Percentiles rank a stretch among this genome's conserved stretches.
phyloP scores from a whole-genome alignment of 1,139 yeast genomes.

The Debaryomycetaceae sp. region DNA sequence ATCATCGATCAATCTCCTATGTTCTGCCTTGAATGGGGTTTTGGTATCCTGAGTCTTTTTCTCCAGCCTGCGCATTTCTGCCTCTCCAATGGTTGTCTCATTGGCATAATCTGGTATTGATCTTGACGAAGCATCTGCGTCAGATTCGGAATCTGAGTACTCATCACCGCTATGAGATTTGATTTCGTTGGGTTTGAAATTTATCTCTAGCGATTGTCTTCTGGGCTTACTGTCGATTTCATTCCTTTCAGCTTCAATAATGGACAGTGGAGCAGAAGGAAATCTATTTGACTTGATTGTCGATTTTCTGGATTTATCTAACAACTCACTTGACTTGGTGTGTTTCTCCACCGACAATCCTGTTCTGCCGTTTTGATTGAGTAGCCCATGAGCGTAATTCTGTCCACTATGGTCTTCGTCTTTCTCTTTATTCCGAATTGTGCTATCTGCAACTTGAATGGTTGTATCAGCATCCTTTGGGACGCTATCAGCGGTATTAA shows the following conservation, averaged over 20 bases:
- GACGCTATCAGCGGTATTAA: neutral
- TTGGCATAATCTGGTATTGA: neutral
- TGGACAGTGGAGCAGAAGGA: slow-evolving; percentile 33
- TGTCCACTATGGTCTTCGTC: neutral
- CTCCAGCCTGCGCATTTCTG: neutral
- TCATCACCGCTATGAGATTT: slow-evolving; percentile 10
- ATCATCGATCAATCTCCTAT: neutral
- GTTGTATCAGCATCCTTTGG: neutral
- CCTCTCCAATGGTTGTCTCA: neutral
- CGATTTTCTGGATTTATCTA: slow-evolving; percentile 29
- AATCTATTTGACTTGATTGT: slow-evolving; percentile 35
- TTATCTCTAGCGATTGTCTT: slow-evolving; percentile 25
- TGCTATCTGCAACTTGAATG: neutral
- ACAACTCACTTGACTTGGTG: slow-evolving; percentile 16
- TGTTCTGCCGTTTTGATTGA: no score
- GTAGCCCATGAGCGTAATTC: neutral
- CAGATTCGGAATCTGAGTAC: slow-evolving; percentile 6
- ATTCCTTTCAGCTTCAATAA: slow-evolving; percentile 4
- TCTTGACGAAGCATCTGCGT: neutral
- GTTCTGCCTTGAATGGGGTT: neutral
- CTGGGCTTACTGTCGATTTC: neutral
- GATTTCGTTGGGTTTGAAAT: slow-evolving; percentile 21
- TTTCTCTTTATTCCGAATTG: neutral
- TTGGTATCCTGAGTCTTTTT: neutral
- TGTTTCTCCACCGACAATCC: neutral